These are phyloP conservation scores for Neopestalotiopsis clavispora DNA, from an alignment of 2,329 filamentous ascomycete species.

Conservation along the genomic window DNA sequence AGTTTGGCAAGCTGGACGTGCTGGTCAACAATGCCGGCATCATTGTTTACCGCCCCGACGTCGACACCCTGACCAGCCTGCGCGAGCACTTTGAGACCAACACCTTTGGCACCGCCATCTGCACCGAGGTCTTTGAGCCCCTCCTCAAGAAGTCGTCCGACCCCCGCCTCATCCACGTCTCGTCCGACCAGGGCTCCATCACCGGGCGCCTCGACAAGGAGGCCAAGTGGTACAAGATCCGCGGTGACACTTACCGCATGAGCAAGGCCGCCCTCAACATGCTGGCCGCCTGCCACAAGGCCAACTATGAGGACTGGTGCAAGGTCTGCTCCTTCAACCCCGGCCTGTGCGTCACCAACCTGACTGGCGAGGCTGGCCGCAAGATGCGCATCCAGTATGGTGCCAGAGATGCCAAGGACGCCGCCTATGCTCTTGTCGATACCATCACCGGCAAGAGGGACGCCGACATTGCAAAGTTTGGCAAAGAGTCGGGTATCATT, in stretches of 20 bases:
- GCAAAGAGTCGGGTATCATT: constrained; percentile 19
- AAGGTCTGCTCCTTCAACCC: constrained; percentile 39
- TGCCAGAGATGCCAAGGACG: constrained; percentile 32
- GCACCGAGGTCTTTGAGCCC: constrained; percentile 37
- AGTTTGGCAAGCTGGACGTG: constrained; percentile 58
- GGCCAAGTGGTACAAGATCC: constrained; percentile 20
- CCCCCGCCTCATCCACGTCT: constrained; percentile 39
- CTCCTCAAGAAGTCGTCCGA: constrained; percentile 34
- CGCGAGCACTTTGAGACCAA: constrained; percentile 52
- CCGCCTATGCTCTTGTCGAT: constrained; percentile 30
- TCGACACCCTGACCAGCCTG: constrained; percentile 59
- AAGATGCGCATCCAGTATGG: constrained; percentile 31
- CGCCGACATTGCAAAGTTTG: constrained; percentile 29
- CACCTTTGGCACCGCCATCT: constrained; percentile 32
- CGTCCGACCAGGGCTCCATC: constrained; percentile 38
- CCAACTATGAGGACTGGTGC: constrained; percentile 32
- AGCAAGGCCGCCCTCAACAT: constrained; percentile 44
- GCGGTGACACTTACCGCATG: constrained; percentile 36
- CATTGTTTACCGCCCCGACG: constrained; percentile 33
- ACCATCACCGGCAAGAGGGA: constrained; percentile 35
- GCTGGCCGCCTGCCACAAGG: constrained; percentile 35
- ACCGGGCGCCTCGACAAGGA: constrained; percentile 28
- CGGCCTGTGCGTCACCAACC: constrained; percentile 37
- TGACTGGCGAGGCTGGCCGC: constrained; percentile 34
- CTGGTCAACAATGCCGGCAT: constrained; percentile 63